Evolutionary conservation across 768 basidiomycete species (phyloP).

Genomic region (Clathrus columnatus): DNA sequence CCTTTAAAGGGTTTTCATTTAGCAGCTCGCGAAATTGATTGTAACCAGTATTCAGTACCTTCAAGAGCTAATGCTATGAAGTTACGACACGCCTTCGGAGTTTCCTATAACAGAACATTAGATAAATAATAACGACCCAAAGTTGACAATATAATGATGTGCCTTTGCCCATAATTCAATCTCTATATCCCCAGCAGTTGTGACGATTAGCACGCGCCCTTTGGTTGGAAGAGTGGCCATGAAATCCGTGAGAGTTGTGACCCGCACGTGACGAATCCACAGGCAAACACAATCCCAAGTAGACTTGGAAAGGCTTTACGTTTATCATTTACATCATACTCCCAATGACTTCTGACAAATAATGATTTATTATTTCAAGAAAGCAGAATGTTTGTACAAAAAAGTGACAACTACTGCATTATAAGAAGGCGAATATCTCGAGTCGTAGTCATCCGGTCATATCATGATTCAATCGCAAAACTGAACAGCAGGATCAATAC

Average conservation of each 20-base stretch:
- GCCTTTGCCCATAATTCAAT: slow-evolving; percentile 93
- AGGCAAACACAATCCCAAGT: no score
- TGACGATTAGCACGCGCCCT: slow-evolving; percentile 81
- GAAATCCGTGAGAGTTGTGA: background rate
- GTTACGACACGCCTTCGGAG: slow-evolving; percentile 89
- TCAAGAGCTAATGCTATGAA: slow-evolving; percentile 84
- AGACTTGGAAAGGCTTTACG: no score
- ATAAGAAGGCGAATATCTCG: no score
- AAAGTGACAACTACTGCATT: no score
- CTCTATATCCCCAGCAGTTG: slow-evolving; percentile 77
- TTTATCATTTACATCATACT: no score
- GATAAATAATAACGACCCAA: background rate
- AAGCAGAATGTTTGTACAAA: no score
- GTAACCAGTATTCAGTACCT: slow-evolving; percentile 42
- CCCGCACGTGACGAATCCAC: no score
- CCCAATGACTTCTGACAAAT: no score
- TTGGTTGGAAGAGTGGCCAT: slow-evolving; percentile 60
- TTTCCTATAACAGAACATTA: slow-evolving; percentile 47
- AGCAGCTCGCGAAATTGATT: background rate
- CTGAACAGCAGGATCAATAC: no score
- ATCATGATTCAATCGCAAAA: no score
- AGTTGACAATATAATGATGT: slow-evolving; percentile 1
- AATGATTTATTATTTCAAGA: no score
- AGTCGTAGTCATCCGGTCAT: no score
- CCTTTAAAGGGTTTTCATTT: slow-evolving; percentile 37